Base-by-base conservation (phyloP, 306 rosid species). In the Pterocarpus macrocarpus region DNA sequence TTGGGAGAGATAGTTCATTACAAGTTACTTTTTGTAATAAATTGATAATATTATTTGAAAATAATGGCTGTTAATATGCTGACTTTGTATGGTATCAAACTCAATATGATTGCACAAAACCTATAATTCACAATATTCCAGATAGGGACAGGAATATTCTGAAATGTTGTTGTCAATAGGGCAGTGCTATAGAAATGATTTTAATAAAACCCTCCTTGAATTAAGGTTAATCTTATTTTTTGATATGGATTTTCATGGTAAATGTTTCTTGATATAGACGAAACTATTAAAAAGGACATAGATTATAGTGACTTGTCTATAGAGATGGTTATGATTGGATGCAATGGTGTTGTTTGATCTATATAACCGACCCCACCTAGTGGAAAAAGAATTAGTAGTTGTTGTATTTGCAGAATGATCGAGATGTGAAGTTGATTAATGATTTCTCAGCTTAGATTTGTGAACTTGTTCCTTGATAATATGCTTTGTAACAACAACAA, bases 91-190 rank as follows among this genome's bases (percentile, higher is more conserved):
- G 41, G 28, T 58, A 17, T 22, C 28, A 22, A 22, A 22, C 28
- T 64, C 39, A 47, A 35, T 35, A 76, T 58, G 55, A 64, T 35
- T 32, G 72, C 64, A 32, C 47, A 39, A 8, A 10, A 41, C 39
- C 16, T 43, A 17, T 64, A 17, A 56, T 35, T 55, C 63, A 33
- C 36, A 22, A 28, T 69, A 67, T 76, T 61, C n/a, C 49, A 69
- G 63, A 58, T 56, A 63, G 76, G 43, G 56, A 49, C 15, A 28
- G 71, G 63, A 74, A 50, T 78, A 45, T 56, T 39, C 45, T 78
- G 82, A 67, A 69, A 53, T 62, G 62, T 76, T 34, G 57, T 53
- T 77, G 67, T 5, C 34, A 38, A 32, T 36, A 62, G 71, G 50
- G 15, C 34, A 39, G n/a, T 66, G 28, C 41, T 15, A 8, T 39